Conservation (phyloP, 257 asterid species). For the Gentiana dahurica region DNA sequence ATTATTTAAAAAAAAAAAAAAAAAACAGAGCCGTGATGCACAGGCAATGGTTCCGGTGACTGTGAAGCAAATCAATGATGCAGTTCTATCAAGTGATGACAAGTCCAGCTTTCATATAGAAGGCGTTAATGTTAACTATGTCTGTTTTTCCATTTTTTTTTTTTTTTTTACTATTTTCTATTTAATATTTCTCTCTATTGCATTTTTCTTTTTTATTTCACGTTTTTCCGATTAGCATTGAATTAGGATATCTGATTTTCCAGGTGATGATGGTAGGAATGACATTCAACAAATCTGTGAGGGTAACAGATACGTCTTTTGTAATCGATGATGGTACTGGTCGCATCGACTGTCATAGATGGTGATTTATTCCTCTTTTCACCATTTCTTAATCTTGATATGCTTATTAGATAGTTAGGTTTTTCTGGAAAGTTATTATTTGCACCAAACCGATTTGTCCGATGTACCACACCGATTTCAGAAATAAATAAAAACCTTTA, state of each 20-base stretch:
- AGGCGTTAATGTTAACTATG: constrained; percentile 54
- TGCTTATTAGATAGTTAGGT: not conserved
- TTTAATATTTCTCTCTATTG: not conserved
- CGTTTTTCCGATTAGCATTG: not conserved
- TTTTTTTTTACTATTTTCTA: not conserved
- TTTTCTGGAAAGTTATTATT: not conserved
- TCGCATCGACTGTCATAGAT: constrained; percentile 63
- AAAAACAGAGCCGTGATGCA: constrained; percentile 45
- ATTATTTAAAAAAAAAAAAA: too few species aligned
- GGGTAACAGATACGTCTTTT: constrained; percentile 56
- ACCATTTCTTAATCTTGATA: not conserved
- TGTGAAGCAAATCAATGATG: constrained; percentile 62
- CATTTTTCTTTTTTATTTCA: not conserved
- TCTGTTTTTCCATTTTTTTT: constrained; percentile 13
- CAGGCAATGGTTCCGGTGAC: constrained; percentile 69
- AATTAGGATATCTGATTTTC: not conserved
- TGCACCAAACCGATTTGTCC: not conserved
- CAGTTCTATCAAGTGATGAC: constrained; percentile 40
- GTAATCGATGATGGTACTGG: constrained; percentile 87
- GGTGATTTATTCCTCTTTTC: constrained; percentile 25
- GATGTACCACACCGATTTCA: not conserved
- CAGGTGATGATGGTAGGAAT: constrained; percentile 80
- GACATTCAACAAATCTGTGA: constrained; percentile 43
- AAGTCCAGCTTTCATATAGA: constrained; percentile 45
- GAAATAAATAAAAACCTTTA: too few species aligned